phyloP scores from a whole-genome alignment of 2,329 filamentous ascomycete species.

The Sporothrix brasiliensis region DNA sequence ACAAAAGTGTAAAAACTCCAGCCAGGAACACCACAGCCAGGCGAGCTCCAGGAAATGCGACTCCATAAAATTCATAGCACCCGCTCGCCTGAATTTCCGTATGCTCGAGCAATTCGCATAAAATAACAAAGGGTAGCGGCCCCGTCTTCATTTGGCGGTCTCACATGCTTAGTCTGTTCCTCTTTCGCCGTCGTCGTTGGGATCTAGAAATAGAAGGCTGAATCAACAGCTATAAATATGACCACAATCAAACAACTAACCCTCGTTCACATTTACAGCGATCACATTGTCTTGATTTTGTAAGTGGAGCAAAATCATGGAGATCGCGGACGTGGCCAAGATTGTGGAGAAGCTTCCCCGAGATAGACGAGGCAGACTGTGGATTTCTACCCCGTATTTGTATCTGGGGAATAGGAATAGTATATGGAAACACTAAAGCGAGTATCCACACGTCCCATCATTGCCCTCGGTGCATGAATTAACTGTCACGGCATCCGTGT shows the following conservation, averaged over 20 bases:
- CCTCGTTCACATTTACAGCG: background rate
- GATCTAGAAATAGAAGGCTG: background rate
- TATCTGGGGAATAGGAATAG: background rate
- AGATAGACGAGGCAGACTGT: slow-evolving; percentile 1
- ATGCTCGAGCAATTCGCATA: no score
- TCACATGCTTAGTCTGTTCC: background rate
- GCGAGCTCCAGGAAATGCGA: no score
- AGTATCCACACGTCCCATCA: background rate
- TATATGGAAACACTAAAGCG: background rate
- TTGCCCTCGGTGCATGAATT: background rate
- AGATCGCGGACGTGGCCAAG: background rate
- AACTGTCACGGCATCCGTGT: background rate
- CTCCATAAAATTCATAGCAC: no score
- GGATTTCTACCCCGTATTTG: background rate
- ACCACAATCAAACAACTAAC: background rate
- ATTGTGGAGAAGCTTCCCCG: slow-evolving; percentile 9
- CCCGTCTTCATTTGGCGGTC: no score
- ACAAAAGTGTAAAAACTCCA: no score
- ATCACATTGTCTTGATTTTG: background rate
- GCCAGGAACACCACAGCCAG: no score
- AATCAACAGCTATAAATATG: background rate
- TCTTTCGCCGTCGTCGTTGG: background rate
- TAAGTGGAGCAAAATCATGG: background rate
- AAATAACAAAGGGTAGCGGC: no score
- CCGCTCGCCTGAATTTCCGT: no score